Percentiles rank a stretch among this genome's conserved stretches.
phyloP scores from a whole-genome alignment of 805 yeast species.

The Starmerella tilneyi region DNA sequence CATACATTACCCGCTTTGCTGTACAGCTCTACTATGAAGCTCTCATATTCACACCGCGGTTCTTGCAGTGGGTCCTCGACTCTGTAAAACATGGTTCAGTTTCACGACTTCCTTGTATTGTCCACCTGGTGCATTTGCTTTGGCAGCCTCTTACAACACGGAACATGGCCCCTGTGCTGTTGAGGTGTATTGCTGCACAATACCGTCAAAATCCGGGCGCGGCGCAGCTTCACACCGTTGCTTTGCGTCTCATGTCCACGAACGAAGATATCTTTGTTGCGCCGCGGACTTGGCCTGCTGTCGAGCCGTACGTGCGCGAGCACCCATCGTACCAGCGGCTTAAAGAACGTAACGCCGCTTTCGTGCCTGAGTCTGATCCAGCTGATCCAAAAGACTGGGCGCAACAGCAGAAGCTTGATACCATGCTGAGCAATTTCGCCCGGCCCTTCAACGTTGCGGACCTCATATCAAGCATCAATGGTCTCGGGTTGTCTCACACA shows the following conservation, averaged over 20 bases:
- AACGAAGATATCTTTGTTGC: conserved; percentile 19
- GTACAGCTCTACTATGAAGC: conserved; percentile 60
- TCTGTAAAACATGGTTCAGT: conserved; percentile 37
- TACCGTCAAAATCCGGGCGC: not conserved
- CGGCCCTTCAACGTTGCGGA: conserved; percentile 23
- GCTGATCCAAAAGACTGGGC: conserved; percentile 17
- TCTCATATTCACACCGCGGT: conserved; percentile 50
- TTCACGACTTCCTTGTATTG: conserved; percentile 38
- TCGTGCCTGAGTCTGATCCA: conserved; percentile 14
- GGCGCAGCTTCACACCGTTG: not conserved
- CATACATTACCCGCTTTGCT: conserved; percentile 49
- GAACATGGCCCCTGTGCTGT: conserved; percentile 10
- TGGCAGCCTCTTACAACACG: conserved; percentile 49
- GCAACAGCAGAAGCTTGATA: conserved; percentile 12
- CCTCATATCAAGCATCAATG: conserved; percentile 14
- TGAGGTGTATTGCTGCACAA: conserved; percentile 6
- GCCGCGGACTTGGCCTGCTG: conserved; percentile 19
- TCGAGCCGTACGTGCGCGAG: conserved; percentile 15
- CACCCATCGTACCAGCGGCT: conserved; percentile 14
- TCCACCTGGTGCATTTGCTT: conserved; percentile 51
- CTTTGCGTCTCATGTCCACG: conserved; percentile 10
- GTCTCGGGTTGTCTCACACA: conserved; percentile 3
- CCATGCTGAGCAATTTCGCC: conserved; percentile 28
- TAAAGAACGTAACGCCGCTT: conserved; percentile 20
- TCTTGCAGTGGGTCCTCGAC: conserved; percentile 54